Base-by-base conservation (phyloP, 2,329 filamentous ascomycete genomes). In the Colletotrichum tabaci region DNA sequence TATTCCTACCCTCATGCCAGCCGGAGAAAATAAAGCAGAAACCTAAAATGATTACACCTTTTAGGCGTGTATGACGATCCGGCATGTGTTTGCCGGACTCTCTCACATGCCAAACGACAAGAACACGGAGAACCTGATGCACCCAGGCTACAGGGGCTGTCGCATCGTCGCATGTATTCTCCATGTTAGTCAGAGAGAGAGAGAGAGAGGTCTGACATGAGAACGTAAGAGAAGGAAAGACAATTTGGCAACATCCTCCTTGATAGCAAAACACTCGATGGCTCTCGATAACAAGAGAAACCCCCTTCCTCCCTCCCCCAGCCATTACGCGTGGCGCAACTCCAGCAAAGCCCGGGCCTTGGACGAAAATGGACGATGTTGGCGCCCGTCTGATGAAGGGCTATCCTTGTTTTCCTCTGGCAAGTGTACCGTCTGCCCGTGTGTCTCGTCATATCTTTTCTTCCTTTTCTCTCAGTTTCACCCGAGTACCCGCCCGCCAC, bases 1-100 rank as follows among this genome's bases (percentile, higher is more conserved):
- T 30, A 30, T 30, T 7, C 30, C 30, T n/a, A 5, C 26, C 13
- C 52, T 38, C 21, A 40, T 8, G 13, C 2, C 4, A 9, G n/a
- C 47, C 26, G 40, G 23, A 30, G 40, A 57, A 55, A 55, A 63
- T 35, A 21, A 23, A 23, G 8, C 40, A 49, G 35, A 46, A 63
- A 63, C 46, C 26, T 40, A 55, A 18, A 55, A 8, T 44, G 38
- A 16, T 18, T 35, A 46, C 23, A 57, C 7, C 4, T n/a, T 35
- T 5, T 7, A 10, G 16, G n/a, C 30, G 40, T 23, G 58, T 58
- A 60, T 58, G 68, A 63, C 42, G 65, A 71, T 71, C 65, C 68
- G 68, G 68, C 52, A 42, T 9, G 18, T 4, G 12, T 16, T 42
- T 64, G 44, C 65, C 65, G 68, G 55, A 26, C 18, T 26, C 18